Percentiles rank a stretch among this genome's conserved stretches.
phyloP scores from a whole-genome alignment of 495 filamentous ascomycete species.

The Trichoderma parareesei region DNA sequence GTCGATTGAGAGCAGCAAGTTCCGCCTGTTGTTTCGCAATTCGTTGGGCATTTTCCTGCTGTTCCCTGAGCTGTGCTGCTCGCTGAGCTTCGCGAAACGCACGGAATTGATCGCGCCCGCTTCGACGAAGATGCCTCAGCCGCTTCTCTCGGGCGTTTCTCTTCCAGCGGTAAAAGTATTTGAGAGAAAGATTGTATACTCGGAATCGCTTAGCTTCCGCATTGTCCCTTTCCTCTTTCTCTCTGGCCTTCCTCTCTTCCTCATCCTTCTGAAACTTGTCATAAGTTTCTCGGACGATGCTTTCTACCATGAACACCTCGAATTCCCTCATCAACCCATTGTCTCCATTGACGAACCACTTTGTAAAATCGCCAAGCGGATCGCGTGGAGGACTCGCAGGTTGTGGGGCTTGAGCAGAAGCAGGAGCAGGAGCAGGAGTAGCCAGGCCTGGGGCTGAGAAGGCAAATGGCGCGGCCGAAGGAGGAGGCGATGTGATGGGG shows the following conservation, averaged over 20 bases:
- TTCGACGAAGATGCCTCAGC: slow-evolving; percentile 27
- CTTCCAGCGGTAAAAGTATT: slow-evolving; percentile 43
- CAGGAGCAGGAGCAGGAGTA: not conserved
- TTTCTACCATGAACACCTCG: slow-evolving; percentile 25
- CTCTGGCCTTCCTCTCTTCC: slow-evolving; percentile 26
- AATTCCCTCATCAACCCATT: slow-evolving; percentile 35
- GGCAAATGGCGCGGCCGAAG: too few species aligned
- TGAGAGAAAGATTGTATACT: slow-evolving; percentile 32
- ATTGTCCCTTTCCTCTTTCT: slow-evolving; percentile 34
- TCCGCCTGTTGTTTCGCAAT: slow-evolving; percentile 16
- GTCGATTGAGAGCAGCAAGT: not conserved
- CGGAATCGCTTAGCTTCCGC: slow-evolving; percentile 31
- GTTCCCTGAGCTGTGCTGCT: slow-evolving; percentile 19
- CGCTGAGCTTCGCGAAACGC: slow-evolving; percentile 24
- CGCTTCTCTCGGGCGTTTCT: slow-evolving; percentile 25
- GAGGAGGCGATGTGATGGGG: not conserved
- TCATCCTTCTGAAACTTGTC: slow-evolving; percentile 28
- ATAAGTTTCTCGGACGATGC: slow-evolving; percentile 26
- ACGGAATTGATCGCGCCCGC: slow-evolving; percentile 23
- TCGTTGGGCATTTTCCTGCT: slow-evolving; percentile 18
- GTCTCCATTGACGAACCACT: slow-evolving; percentile 40
- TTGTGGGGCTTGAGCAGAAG: not conserved
- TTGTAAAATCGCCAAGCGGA: slow-evolving; percentile 31
- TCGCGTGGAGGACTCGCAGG: slow-evolving; percentile 19
- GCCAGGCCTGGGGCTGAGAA: too few species aligned